phyloP scores from a whole-genome alignment of 2,329 filamentous ascomycete genomes.

The Aspergillus hortae region DNA sequence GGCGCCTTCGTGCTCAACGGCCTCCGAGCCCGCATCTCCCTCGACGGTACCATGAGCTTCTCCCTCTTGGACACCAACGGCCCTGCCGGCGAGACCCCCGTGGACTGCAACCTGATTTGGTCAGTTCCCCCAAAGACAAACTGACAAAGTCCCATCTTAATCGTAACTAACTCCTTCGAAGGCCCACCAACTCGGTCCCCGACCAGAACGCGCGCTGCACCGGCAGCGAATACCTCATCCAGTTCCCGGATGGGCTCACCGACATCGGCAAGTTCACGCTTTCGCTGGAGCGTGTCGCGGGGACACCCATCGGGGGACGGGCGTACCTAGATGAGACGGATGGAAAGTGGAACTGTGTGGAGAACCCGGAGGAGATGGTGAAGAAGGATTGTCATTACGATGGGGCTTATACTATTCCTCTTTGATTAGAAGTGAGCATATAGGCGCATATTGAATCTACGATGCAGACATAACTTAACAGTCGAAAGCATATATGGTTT shows the following conservation, averaged over 20 bases:
- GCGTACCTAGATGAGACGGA: not conserved
- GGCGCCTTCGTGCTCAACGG: not conserved
- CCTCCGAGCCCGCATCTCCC: not conserved
- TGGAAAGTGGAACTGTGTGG: constrained; percentile 1
- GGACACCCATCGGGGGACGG: not conserved
- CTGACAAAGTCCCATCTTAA: not conserved
- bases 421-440: not conserved
- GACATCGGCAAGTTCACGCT: not conserved
- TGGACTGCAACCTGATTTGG: constrained; percentile 1
- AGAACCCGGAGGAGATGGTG: not conserved
- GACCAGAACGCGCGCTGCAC: not conserved
- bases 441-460: no score
- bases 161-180: not conserved
- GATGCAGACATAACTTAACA: no score
- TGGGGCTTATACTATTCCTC: not conserved
- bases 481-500: no score
- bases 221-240: not conserved
- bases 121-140: not conserved
- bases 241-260: not conserved
- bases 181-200: not conserved
- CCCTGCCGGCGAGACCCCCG: not conserved
- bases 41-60: constrained; percentile 2
- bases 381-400: not conserved
- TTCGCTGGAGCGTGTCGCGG: not conserved
- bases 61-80: not conserved